phyloP scores from a whole-genome alignment of 2,329 filamentous ascomycete species.

The Lachnellula occidentalis region DNA sequence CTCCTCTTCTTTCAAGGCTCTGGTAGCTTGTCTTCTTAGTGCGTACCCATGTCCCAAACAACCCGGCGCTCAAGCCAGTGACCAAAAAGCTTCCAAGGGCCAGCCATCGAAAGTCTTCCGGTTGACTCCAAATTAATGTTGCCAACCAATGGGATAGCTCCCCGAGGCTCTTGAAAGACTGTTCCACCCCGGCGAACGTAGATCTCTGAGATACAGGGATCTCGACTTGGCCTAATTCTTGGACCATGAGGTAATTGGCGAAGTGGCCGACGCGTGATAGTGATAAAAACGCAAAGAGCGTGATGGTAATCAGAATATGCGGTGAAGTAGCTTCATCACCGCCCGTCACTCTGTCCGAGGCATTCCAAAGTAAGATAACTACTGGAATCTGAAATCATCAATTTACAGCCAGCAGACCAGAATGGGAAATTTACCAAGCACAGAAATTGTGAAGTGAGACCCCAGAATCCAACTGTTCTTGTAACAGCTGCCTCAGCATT shows the following conservation, averaged over 20 bases:
- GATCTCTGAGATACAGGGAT: constrained; percentile 32
- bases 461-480: constrained; percentile 32
- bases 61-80: constrained; percentile 27
- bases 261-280: constrained; percentile 37
- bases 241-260: constrained; percentile 36
- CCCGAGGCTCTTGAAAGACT: constrained; percentile 33
- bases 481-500: constrained; percentile 8
- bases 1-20: background rate
- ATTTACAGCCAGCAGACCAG: background rate
- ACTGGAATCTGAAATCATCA: constrained; percentile 28
- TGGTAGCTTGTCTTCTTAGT: background rate
- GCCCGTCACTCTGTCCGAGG: background rate
- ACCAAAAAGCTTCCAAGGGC: constrained; percentile 32
- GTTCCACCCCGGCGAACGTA: constrained; percentile 37
- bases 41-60: constrained; percentile 34
- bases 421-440: constrained; percentile 29
- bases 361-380: constrained; percentile 30
- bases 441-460: constrained; percentile 33
- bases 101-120: constrained; percentile 34
- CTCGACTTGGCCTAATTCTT: constrained; percentile 37
- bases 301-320: constrained; percentile 10
- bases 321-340: constrained; percentile 3
- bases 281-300: constrained; percentile 35
- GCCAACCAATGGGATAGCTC: constrained; percentile 34
- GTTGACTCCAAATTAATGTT: constrained; percentile 33